A percentile compares a stretch with the other conserved stretches of the same genome.
Conservation (phyloP, 208 protist species). For the Leishmania tropica region DNA sequence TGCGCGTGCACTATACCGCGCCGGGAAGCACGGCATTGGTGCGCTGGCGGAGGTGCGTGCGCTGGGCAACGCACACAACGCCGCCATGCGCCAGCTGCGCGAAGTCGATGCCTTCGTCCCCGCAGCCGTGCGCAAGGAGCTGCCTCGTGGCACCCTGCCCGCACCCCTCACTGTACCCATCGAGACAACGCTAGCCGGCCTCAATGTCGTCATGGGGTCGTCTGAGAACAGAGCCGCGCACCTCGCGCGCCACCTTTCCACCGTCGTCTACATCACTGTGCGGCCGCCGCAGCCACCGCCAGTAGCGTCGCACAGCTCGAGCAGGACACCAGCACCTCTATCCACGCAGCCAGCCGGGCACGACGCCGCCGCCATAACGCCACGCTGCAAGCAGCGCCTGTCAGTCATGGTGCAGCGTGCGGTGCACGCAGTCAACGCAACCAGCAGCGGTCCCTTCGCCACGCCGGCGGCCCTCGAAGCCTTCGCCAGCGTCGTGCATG, state of each 20-base stretch:
- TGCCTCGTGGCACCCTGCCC: not conserved
- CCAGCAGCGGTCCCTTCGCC: conserved; percentile 5
- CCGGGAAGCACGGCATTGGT: conserved; percentile 1
- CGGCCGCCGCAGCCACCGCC: not conserved
- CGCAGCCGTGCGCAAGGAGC: not conserved
- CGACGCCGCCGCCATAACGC: not conserved
- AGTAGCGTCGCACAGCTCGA: not conserved
- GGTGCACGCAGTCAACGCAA: not conserved
- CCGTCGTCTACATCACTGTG: conserved; percentile 22
- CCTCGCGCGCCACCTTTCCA: conserved; percentile 15
- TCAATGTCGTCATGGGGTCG: not conserved
- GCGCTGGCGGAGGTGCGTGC: not conserved
- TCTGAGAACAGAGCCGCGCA: not conserved
- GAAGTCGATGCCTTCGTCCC: conserved; percentile 23
- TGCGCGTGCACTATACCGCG: not conserved
- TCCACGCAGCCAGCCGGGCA: not conserved
- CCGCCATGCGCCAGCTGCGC: conserved; percentile 8
- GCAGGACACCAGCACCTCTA: not conserved
- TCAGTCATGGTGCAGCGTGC: not conserved
- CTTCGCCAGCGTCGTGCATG: conserved; percentile 15
- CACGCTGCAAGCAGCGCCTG: not conserved
- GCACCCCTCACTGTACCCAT: not conserved
- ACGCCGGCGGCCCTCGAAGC: conserved; percentile 9
- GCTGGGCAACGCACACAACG: conserved; percentile 12
- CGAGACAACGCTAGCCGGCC: not conserved